Evolutionary conservation across 192 early-diverging fungal genomes (phyloP), one percentile per base, ranked within the genome.

Genomic region (Coemansia sp.): DNA sequence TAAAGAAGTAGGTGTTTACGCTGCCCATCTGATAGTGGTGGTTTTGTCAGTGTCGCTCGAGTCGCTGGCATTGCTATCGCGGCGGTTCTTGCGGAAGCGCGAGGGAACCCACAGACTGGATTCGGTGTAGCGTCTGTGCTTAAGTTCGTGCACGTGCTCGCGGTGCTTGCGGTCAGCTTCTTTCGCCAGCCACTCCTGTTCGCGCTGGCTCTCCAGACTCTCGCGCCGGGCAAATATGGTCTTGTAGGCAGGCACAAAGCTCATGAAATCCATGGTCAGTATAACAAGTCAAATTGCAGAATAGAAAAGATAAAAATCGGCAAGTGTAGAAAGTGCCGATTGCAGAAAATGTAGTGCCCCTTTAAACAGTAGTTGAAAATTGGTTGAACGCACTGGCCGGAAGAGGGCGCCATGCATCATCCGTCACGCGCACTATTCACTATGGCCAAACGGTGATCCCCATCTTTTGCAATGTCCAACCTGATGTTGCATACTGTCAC

Each of bases 111-210:
- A 64, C 62, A 64, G 38, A 24, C 62, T 54, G 8, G 32, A 21
- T 41, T 64, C 62, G 2, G 62, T 41, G 15, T 48, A 25, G 14
- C 62, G 62, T 10, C 49, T 54, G 23, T 54, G 21, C 24, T 23
- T 64, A 0, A 64, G 62, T 14, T 53, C 62, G 14, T 39, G 62
- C 23, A 64, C 52, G 10, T 53, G 21, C 29, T 64, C 62, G 2
- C 53, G 62, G 62, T 64, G 62, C 32, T 64, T 45, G 62, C 62
- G 62, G 37, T 64, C 62, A 12, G 62, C 62, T 23, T 64, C 62
- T 10, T 54, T 22, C 1, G 53, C 39, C 1, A 39, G 39, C 51
- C 54, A 64, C 17, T 64, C 62, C 7, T 35, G 22, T 22, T 64
- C 51, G 14, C 25, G 52, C 52, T 56, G 62, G 39, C 52, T 41